These are phyloP conservation scores for Aspergillus wentii DNA, from an alignment of 495 filamentous ascomycete genomes.

Conservation along the genomic window DNA sequence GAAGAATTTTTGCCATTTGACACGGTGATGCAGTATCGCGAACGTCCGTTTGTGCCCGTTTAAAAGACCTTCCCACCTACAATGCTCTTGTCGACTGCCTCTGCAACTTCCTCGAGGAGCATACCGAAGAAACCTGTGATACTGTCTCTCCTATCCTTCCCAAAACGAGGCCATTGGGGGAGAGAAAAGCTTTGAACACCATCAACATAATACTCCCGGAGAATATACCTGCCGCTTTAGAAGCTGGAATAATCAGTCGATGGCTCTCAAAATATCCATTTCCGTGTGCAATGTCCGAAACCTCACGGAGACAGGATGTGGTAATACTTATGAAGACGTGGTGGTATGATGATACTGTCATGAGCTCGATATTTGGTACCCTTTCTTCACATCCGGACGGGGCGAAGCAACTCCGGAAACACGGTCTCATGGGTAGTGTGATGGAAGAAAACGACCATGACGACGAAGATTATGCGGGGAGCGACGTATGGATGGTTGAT, in stretches of 20 bases:
- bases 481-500: constrained; percentile 49
- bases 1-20: too few relatives aligned
- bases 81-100: constrained; percentile 43
- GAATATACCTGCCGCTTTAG: constrained; percentile 32
- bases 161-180: constrained; percentile 38
- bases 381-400: constrained; percentile 29
- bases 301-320: constrained; percentile 35
- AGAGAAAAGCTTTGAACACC: constrained; percentile 37
- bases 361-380: constrained; percentile 38
- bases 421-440: constrained; percentile 39
- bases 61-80: constrained; percentile 35
- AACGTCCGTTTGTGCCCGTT: constrained; percentile 31
- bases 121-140: constrained; percentile 29
- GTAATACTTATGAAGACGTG: constrained; percentile 43
- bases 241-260: constrained; percentile 40
- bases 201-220: constrained; percentile 34
- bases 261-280: constrained; percentile 50
- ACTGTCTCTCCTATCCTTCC: constrained; percentile 39
- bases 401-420: constrained; percentile 37
- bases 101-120: constrained; percentile 41
- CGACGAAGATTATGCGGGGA: constrained; percentile 41
- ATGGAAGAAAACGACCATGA: constrained; percentile 42
- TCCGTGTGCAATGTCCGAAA: constrained; percentile 31
- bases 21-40: constrained; percentile 40
- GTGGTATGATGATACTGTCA: constrained; percentile 40